These are phyloP conservation scores for Cryptomeria japonica DNA, from an alignment of 75 land plant genomes.

Conservation along the genomic window DNA sequence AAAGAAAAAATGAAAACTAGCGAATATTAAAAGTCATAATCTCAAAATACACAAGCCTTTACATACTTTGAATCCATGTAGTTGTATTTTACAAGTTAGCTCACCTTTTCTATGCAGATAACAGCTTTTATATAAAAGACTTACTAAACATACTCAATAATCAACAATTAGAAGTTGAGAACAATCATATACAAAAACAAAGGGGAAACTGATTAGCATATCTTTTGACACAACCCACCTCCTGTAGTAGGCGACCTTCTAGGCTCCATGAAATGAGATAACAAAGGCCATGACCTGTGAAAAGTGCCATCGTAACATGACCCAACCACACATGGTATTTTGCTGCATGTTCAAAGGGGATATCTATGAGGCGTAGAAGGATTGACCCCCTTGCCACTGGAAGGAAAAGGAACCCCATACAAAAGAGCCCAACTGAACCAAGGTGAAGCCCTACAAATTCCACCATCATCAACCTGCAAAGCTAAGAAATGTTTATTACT, in stretches of 20 bases:
- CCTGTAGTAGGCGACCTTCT: slow-evolving; percentile 29
- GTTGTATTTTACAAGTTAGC: neutral
- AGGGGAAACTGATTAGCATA: neutral
- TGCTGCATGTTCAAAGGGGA: slow-evolving; percentile 92
- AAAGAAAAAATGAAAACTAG: neutral
- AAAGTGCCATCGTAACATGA: slow-evolving; percentile 72
- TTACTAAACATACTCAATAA: neutral
- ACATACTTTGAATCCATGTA: neutral
- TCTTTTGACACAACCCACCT: slow-evolving; percentile 26
- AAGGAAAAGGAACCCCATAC: slow-evolving; percentile 72
- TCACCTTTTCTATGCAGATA: neutral
- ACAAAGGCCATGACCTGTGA: slow-evolving; percentile 68
- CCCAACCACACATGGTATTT: slow-evolving; percentile 94
- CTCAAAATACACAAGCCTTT: neutral
- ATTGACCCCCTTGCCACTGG: slow-evolving; percentile 86
- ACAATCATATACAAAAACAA: neutral
- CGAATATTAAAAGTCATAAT: neutral
- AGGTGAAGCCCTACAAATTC: slow-evolving; percentile 47
- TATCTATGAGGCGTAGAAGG: slow-evolving; percentile 81
- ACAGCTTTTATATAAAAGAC: neutral
- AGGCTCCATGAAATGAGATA: slow-evolving; percentile 54
- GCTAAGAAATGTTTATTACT: neutral
- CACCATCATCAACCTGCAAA: slow-evolving; percentile 47
- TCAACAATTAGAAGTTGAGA: neutral
- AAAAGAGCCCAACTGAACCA: slow-evolving; percentile 55